Base-by-base conservation (phyloP, 169 alveolate genomes). In the Cryptosporidium viatorum region DNA sequence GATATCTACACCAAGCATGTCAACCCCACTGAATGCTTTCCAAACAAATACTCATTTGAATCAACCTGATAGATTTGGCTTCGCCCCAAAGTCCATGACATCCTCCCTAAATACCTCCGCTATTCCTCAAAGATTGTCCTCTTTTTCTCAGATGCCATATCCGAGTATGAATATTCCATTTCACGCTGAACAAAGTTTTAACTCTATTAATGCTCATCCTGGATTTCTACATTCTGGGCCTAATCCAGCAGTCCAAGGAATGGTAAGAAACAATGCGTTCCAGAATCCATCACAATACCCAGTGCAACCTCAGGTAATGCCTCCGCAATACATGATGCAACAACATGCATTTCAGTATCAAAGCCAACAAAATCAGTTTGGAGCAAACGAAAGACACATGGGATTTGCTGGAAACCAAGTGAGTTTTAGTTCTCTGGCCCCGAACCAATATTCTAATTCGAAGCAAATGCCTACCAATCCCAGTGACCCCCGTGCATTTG, bases 241-340 rank as follows among this genome's bases (percentile, higher is more conserved):
- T 43, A 70, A 45, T 26, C 86, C 55, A 4, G 58, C 12, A 37
- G 18, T 35, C 10, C 37, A 21, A 31, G 37, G 55, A 43, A 29
- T 21, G 37, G 50, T 3, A 59, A 59, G 71, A 52, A 26, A 16
- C 39, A 73, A 33, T 23, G 21, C 33, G 6, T 59, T 39, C 33
- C 86, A 73, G 35, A 52, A 59, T 51, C 51, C 18, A 35, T 23
- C 31, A 5, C 73, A 50, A 3, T 80, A 59, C 29, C 59, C 16
- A 26, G 16, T 80, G 6, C 89, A 80, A 23, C 89, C 89, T 80
- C 89, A 80, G 75, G 45, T 80, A 48, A 60, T 80, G 12, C 31
- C 70, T 37, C 70, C 86, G 14, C 50, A 73, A 7, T 55, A 48
- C 35, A 35, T 52, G 35, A 31, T 33, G 71, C 71, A 65, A 18